Base-by-base conservation (phyloP, 2,329 filamentous ascomycete genomes). In the Xylariaceae sp. region DNA sequence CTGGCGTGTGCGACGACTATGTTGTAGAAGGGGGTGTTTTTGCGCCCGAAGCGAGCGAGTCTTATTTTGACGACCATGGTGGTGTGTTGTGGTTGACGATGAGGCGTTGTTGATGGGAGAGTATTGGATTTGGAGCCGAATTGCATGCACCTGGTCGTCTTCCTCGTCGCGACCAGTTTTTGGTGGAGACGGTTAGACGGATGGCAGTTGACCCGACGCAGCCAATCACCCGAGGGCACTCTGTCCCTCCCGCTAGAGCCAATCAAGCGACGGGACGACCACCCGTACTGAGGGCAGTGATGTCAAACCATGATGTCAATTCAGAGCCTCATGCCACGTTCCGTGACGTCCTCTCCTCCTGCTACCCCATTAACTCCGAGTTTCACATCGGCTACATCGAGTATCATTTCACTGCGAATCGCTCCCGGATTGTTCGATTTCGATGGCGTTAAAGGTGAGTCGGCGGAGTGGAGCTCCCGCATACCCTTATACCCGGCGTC, bases 1-100 rank as follows among this genome's bases (percentile, higher is more conserved):
- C 90, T 85, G 42, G 91, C 91, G 65, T 97, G 92, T 14, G 90
- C 82, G 57, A 99, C 89, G 58, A 97, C 90, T 57, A 99, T 96
- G 75, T 99, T 99, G 80, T 96, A 99, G 62, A 96, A 87, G 2
- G 94, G 92, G n/a, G 82, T 69, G 68, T 95, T 91, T 58, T 81
- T 83, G 69, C 87, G 89, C 67, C 91, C 90, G 69, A 97, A 96
- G 69, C 94, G 91, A 62, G 94, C 89, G 61, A 99, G 84, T 52
- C 94, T 87, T 70, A 99, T 94, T 69, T 88, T 88, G 64, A 99
- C 80, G 55, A 97, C 92, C 94, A 99, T 96, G 45, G 39, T 44
- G 44, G 4, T 27, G 22, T 27, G 4, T 27, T 27, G 22, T 4
- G 22, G 22, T 27, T 27, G 22, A 7, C 22, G 22, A 27, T 27